Evolutionary conservation across 768 basidiomycete genomes (phyloP).

Genomic region (Holtermanniella nyarrowii): DNA sequence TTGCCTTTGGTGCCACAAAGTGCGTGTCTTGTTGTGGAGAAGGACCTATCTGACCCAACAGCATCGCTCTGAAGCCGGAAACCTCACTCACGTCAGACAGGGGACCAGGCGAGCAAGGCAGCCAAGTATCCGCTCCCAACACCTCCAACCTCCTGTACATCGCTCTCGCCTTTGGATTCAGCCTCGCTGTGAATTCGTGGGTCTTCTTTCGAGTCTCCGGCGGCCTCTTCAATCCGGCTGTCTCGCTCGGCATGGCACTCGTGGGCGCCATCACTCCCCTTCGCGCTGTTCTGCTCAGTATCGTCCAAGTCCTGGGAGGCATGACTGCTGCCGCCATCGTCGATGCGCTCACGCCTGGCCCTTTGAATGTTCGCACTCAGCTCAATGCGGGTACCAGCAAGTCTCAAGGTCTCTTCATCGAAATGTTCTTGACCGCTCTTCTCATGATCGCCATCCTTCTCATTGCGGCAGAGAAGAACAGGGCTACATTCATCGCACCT

Average conservation of each 20-base stretch:
- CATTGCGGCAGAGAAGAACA: conserved; percentile 40
- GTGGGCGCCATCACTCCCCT: conserved; percentile 40
- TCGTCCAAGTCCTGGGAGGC: conserved; percentile 39
- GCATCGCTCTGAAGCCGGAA: conserved; percentile 33
- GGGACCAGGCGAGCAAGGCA: conserved; percentile 27
- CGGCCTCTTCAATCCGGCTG: conserved; percentile 43
- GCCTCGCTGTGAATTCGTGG: conserved; percentile 40
- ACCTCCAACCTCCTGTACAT: conserved; percentile 39
- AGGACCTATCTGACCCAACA: conserved; percentile 1
- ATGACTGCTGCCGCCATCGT: conserved; percentile 40
- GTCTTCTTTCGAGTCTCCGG: conserved; percentile 41
- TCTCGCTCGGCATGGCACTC: conserved; percentile 40
- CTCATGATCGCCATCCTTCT: too few relatives aligned
- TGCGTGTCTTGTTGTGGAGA: conserved; percentile 3
- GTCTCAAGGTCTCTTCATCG: conserved; percentile 41
- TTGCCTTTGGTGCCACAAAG: conserved; percentile 39
- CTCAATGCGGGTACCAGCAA: conserved; percentile 26
- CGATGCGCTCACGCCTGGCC: conserved; percentile 37
- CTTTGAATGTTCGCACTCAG: conserved; percentile 24
- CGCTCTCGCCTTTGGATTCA: conserved; percentile 38
- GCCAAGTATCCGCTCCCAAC: conserved; percentile 29
- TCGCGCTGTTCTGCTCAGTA: conserved; percentile 37
- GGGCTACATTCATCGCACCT: conserved; percentile 44
- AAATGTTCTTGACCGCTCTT: conserved; percentile 42
- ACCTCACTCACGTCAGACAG: conserved; percentile 32